Evolutionary conservation across 2,329 filamentous ascomycete genomes (phyloP).

Genomic region (Pseudogymnoascus sp.): DNA sequence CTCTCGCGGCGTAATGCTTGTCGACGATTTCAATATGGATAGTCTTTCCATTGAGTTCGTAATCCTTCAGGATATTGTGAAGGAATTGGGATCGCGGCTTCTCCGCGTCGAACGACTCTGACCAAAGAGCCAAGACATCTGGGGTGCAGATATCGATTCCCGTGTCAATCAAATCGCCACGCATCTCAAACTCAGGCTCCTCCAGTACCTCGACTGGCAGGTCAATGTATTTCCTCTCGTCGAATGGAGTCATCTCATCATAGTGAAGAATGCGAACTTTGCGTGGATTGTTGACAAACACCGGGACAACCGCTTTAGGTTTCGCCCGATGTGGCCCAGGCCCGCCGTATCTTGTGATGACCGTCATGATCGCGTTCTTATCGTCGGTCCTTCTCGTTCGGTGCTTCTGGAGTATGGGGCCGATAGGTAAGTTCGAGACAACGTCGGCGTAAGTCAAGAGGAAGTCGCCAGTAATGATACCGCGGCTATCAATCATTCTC

Average conservation of each 20-base stretch:
- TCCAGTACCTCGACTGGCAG: constrained; percentile 77
- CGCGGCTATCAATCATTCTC: constrained; percentile 82
- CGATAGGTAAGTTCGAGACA: constrained; percentile 82
- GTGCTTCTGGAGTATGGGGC: constrained; percentile 69
- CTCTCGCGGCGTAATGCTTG: constrained; percentile 78
- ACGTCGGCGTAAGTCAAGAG: constrained; percentile 88
- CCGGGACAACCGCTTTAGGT: constrained; percentile 63
- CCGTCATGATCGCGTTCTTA: constrained; percentile 96
- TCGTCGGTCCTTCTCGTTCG: constrained; percentile 72
- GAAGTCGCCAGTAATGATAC: constrained; percentile 83
- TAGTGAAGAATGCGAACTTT: constrained; percentile 85
- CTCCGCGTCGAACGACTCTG: constrained; percentile 96
- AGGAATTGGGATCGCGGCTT: constrained; percentile 81
- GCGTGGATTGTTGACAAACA: constrained; percentile 78
- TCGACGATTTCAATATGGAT: constrained; percentile 83
- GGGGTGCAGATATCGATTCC: constrained; percentile 97
- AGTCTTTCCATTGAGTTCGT: constrained; percentile 94
- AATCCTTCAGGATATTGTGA: constrained; percentile 90
- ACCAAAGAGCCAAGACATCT: constrained; percentile 90
- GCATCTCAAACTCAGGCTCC: constrained; percentile 59
- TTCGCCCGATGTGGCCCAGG: constrained; percentile 66
- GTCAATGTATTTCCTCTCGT: constrained; percentile 57
- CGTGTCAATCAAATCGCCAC: constrained; percentile 85
- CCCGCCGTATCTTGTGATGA: constrained; percentile 76
- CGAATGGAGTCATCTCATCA: constrained; percentile 73